Evolutionary conservation across 495 filamentous ascomycete genomes (phyloP).

Genomic region (Cryomyces minteri): DNA sequence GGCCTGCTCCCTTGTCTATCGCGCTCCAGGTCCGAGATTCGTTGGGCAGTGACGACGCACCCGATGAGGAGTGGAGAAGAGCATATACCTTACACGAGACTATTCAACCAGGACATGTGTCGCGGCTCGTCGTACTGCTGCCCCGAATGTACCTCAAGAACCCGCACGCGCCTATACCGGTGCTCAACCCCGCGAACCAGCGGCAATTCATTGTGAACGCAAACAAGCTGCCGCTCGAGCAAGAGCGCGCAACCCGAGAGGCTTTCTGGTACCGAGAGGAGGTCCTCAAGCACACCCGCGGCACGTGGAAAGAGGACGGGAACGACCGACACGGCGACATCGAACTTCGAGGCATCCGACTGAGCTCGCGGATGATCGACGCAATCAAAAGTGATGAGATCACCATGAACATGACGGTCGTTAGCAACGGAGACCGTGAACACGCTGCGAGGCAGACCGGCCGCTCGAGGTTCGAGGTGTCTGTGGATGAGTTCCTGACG

Average conservation of each 20-base stretch:
- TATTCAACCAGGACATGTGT: conserved; percentile 60
- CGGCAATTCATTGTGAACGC: conserved; percentile 81
- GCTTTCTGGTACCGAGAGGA: conserved; percentile 87
- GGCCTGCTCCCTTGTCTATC: conserved; percentile 54
- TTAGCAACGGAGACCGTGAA: conserved; percentile 8
- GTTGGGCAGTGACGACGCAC: background rate
- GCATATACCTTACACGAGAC: conserved; percentile 35
- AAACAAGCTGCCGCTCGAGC: conserved; percentile 56
- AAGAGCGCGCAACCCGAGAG: conserved; percentile 60
- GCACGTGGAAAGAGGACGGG: conserved; percentile 47
- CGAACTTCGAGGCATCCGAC: conserved; percentile 53
- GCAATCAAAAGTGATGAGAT: conserved; percentile 68
- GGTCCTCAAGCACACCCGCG: conserved; percentile 51
- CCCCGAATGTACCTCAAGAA: conserved; percentile 59
- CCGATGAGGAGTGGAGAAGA: background rate
- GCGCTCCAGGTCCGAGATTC: conserved; percentile 28
- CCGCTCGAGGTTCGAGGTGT: conserved; percentile 34
- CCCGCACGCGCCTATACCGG: conserved; percentile 59
- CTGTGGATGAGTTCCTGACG: conserved; percentile 52
- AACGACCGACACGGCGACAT: conserved; percentile 45
- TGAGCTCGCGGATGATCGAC: conserved; percentile 67
- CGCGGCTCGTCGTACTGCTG: conserved; percentile 57
- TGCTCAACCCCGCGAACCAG: conserved; percentile 54
- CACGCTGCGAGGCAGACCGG: conserved; percentile 22
- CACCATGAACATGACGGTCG: conserved; percentile 41